These are phyloP conservation scores for Wolfiporia cocos DNA, from an alignment of 1,284 basidiomycete species.

Conservation along the genomic window DNA sequence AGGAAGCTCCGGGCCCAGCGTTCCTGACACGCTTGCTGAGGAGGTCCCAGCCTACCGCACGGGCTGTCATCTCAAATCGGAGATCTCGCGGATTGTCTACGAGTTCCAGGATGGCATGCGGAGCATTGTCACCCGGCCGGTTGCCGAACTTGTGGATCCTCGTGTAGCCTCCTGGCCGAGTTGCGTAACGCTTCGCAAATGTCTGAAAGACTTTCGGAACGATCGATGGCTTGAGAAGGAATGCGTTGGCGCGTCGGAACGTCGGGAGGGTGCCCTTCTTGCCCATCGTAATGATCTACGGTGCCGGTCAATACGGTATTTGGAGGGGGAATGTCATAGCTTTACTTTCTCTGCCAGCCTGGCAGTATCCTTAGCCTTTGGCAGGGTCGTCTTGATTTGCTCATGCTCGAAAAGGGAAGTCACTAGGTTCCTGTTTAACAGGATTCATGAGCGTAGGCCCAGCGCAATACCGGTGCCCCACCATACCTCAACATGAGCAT, in stretches of 20 bases:
- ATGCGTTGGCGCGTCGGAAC: slow-evolving; percentile 61
- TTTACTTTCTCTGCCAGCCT: slow-evolving; percentile 89
- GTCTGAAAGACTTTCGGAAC: slow-evolving; percentile 80
- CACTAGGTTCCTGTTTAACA: slow-evolving; percentile 80
- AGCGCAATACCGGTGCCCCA: neutral
- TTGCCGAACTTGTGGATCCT: slow-evolving; percentile 89
- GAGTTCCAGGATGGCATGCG: slow-evolving; percentile 86
- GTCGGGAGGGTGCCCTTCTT: slow-evolving; percentile 73
- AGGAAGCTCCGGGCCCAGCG: slow-evolving; percentile 37
- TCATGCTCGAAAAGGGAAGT: slow-evolving; percentile 94
- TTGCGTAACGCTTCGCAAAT: slow-evolving; percentile 78
- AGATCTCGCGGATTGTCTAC: slow-evolving; percentile 93
- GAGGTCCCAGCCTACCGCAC: slow-evolving; percentile 77
- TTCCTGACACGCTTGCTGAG: slow-evolving; percentile 46
- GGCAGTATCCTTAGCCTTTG: slow-evolving; percentile 92
- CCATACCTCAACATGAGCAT: slow-evolving; percentile 81
- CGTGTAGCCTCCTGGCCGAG: slow-evolving; percentile 92
- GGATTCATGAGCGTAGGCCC: neutral
- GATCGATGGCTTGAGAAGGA: slow-evolving; percentile 67
- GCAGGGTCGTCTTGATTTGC: slow-evolving; percentile 92
- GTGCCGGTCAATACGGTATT: too few relatives aligned
- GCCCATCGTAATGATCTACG: slow-evolving; percentile 82
- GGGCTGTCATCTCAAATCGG: slow-evolving; percentile 79
- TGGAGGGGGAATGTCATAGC: too few relatives aligned
- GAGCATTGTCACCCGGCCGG: slow-evolving; percentile 90